Evolutionary conservation across 805 yeast genomes (phyloP).

Genomic region (Candida caryicola): DNA sequence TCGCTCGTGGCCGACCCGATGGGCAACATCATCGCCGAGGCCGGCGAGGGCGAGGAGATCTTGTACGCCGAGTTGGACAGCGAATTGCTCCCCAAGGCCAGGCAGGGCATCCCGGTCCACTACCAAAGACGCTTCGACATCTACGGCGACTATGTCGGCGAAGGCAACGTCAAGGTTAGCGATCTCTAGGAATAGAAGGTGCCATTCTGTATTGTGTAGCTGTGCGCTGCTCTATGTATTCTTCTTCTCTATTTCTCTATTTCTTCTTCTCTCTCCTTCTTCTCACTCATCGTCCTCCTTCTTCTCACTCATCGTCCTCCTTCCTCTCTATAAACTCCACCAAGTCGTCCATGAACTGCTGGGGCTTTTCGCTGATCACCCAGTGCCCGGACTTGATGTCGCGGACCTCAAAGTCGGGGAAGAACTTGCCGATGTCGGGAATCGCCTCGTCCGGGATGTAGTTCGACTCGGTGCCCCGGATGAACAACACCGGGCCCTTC

Average conservation of each 20-base stretch:
- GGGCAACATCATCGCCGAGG: conserved; percentile 43
- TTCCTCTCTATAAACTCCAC: conserved; percentile 58
- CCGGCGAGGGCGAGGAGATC: conserved; percentile 45
- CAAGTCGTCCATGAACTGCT: conserved; percentile 63
- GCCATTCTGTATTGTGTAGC: background rate
- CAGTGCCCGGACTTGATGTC: conserved; percentile 90
- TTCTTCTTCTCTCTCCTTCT: background rate
- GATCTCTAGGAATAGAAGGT: conserved; percentile 13
- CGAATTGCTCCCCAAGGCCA: conserved; percentile 37
- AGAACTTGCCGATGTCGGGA: conserved; percentile 68
- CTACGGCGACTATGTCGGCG: conserved; percentile 40
- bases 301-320: conserved; percentile 34
- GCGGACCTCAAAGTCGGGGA: conserved; percentile 71
- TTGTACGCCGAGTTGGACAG: conserved; percentile 41
- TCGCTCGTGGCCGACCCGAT: conserved; percentile 43
- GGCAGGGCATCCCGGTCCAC: conserved; percentile 42
- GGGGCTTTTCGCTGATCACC: conserved; percentile 85
- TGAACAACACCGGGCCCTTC: conserved; percentile 67
- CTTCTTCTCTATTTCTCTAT: too few species aligned
- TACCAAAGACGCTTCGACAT: conserved; percentile 43
- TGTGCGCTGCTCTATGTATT: too few species aligned
- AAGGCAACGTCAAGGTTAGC: conserved; percentile 28
- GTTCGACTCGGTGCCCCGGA: conserved; percentile 72
- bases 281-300: conserved; percentile 35
- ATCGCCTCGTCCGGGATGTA: conserved; percentile 83